These are phyloP conservation scores for Backusella circina DNA, from an alignment of 192 early-diverging fungal genomes.

Conservation along the genomic window DNA sequence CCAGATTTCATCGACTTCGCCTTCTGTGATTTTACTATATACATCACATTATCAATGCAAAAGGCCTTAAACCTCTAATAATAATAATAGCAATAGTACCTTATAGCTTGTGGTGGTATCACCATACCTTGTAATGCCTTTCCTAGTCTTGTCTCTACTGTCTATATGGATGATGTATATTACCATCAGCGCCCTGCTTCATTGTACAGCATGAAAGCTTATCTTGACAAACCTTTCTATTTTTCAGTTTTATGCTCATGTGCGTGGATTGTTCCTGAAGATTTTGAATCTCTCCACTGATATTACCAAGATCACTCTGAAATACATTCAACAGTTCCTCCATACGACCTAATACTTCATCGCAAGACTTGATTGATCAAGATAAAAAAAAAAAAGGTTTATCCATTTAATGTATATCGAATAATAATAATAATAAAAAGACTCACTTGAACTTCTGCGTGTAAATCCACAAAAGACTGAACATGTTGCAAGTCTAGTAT, in stretches of 20 bases:
- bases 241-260: constrained; percentile 82
- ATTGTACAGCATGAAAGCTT: too few relatives aligned
- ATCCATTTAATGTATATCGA: neutral
- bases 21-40: constrained; percentile 82
- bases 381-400: neutral
- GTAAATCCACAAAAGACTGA: constrained; percentile 58
- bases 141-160: constrained; percentile 68
- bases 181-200: neutral
- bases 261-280: constrained; percentile 78
- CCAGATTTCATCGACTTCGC: constrained; percentile 91
- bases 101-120: constrained; percentile 69
- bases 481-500: constrained; percentile 53
- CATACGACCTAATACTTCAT: constrained; percentile 80
- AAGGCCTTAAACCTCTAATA: too few relatives aligned
- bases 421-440: neutral
- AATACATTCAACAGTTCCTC: constrained; percentile 81
- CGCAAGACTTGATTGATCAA: constrained; percentile 49
- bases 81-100: constrained; percentile 33
- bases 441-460: constrained; percentile 59
- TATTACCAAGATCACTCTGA: constrained; percentile 82
- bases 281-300: constrained; percentile 83
- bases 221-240: constrained; percentile 59
- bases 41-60: constrained; percentile 12
- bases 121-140: constrained; percentile 82
- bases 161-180: constrained; percentile 33